Evolutionary conservation across 352 stramenopile genomes (phyloP).

Genomic region (Phytophthora brassicae): DNA sequence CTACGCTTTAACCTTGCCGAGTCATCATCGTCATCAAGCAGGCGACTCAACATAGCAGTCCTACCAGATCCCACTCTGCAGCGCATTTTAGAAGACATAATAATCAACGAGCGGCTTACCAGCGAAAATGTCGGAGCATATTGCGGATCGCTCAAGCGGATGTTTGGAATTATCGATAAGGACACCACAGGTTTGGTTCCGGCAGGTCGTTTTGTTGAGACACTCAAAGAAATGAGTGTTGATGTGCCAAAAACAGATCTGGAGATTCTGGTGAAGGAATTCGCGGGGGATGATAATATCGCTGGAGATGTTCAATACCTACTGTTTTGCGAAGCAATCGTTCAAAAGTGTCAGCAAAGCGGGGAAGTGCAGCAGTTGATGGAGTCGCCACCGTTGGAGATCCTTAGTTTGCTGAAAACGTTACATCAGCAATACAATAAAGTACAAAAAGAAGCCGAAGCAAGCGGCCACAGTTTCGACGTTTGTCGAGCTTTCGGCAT

Average conservation of each 20-base stretch:
- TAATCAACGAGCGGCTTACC: slow-evolving; percentile 51
- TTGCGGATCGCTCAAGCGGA: slow-evolving; percentile 70
- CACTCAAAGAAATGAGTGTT: slow-evolving; percentile 67
- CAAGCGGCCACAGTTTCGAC: slow-evolving; percentile 40
- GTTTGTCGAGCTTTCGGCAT: slow-evolving; percentile 51
- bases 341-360: slow-evolving; percentile 44
- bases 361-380: slow-evolving; percentile 22
- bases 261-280: slow-evolving; percentile 46
- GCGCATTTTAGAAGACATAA: slow-evolving; percentile 50
- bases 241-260: slow-evolving; percentile 40
- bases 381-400: slow-evolving; percentile 40
- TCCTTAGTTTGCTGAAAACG: slow-evolving; percentile 52
- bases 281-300: slow-evolving; percentile 31
- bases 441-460: slow-evolving; percentile 25
- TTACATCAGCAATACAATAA: slow-evolving; percentile 46
- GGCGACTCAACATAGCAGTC: slow-evolving; percentile 29
- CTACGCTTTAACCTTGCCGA: slow-evolving; percentile 75
- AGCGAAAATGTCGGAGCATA: slow-evolving; percentile 45
- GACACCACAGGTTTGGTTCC: slow-evolving; percentile 57
- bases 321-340: slow-evolving; percentile 60
- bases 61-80: slow-evolving; percentile 36
- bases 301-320: slow-evolving; percentile 46
- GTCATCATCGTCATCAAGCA: slow-evolving; percentile 52
- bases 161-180: slow-evolving; percentile 84
- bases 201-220: slow-evolving; percentile 50